Conservation (phyloP, 2,329 filamentous ascomycete species). For the Cytospora schulzeri region DNA sequence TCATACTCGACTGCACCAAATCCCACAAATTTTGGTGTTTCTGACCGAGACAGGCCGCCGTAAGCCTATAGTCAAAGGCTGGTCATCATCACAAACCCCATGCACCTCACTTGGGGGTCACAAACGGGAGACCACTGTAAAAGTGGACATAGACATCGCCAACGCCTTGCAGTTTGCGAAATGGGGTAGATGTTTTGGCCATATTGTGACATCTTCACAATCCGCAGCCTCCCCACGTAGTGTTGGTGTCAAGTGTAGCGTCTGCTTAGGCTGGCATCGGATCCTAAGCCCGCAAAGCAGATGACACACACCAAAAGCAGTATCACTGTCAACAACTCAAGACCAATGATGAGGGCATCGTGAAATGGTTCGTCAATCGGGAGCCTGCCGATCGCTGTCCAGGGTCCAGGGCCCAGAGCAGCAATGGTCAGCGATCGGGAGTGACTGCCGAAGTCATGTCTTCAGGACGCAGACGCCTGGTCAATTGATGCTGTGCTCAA, state of each 20-base stretch:
- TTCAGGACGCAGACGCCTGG: background rate
- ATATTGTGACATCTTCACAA: background rate
- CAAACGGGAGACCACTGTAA: background rate
- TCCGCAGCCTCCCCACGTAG: background rate
- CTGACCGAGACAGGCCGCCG: background rate
- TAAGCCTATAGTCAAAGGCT: background rate
- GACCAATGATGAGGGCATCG: background rate
- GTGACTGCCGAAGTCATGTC: conserved; percentile 3
- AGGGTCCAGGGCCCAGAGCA: background rate
- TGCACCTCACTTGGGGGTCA: background rate
- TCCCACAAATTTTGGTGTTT: background rate
- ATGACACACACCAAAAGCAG: conserved; percentile 2
- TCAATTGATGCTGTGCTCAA: background rate
- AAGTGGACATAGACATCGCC: background rate
- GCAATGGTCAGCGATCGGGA: background rate
- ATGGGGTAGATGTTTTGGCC: background rate
- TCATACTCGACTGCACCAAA: conserved; percentile 1
- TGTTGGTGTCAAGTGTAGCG: conserved; percentile 2
- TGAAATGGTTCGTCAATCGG: background rate
- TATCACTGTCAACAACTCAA: background rate
- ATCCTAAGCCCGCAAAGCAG: background rate
- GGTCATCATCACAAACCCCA: background rate
- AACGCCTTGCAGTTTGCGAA: background rate
- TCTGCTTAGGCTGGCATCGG: background rate
- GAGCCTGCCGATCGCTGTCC: background rate